Conservation (phyloP, 106 monocot species). For the Phalaenopsis aphrodite region DNA sequence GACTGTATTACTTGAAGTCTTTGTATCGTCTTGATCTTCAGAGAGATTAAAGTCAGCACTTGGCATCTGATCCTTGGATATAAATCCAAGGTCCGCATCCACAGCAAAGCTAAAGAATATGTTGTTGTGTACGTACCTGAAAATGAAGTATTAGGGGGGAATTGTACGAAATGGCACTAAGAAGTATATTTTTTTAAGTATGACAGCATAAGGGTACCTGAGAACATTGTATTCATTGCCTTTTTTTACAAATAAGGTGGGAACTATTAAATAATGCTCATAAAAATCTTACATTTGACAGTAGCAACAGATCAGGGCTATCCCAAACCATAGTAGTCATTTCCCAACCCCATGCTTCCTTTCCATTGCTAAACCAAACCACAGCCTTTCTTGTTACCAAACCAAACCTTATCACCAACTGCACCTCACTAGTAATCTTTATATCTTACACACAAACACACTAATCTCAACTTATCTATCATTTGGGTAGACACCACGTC, state of each 20-base stretch:
- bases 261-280: background rate
- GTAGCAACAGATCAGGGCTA: background rate
- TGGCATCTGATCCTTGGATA: conserved; percentile 40
- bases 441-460: too few species aligned
- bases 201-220: background rate
- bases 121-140: conserved; percentile 99
- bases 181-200: background rate
- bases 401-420: too few species aligned
- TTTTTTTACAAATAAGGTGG: too few species aligned
- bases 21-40: conserved; percentile 11
- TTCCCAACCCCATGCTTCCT: background rate
- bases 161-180: conserved; percentile 1
- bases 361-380: background rate
- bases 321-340: background rate
- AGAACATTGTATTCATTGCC: background rate
- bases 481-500: too few species aligned
- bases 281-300: background rate
- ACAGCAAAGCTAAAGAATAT: conserved; percentile 99
- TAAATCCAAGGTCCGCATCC: conserved; percentile 70
- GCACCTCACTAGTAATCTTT: too few species aligned
- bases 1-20: conserved; percentile 9
- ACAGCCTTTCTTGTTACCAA: too few species aligned
- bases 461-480: too few species aligned
- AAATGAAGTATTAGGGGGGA: conserved; percentile 7
- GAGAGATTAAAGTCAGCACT: conserved; percentile 12